phyloP scores from a whole-genome alignment of 139 green algal genomes.

The Trebouxia sp. region DNA sequence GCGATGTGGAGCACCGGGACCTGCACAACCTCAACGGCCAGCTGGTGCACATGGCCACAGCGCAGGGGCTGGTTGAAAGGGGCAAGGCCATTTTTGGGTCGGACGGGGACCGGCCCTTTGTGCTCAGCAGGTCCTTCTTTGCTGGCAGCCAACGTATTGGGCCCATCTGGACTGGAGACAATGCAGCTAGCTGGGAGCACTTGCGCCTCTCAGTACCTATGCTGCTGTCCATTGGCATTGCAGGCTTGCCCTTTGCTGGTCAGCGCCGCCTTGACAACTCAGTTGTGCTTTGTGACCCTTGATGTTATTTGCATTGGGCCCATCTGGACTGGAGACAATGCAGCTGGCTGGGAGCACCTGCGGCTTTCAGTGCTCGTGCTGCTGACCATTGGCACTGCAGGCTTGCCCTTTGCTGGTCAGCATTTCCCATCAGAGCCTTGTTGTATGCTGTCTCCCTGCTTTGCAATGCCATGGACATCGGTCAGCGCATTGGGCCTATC shows the following conservation, averaged over 20 bases:
- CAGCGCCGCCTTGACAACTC: not conserved
- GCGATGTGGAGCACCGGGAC: slow-evolving; percentile 88
- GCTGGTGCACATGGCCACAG: slow-evolving; percentile 92
- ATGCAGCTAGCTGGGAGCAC: slow-evolving; percentile 81
- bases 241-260: slow-evolving; percentile 87
- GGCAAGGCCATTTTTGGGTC: slow-evolving; percentile 51
- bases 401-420: not conserved
- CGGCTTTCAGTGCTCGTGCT: slow-evolving; percentile 79
- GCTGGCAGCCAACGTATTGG: slow-evolving; percentile 84
- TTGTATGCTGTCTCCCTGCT: no score
- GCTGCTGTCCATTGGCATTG: slow-evolving; percentile 85
- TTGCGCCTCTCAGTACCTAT: slow-evolving; percentile 88
- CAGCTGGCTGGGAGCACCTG: slow-evolving; percentile 73
- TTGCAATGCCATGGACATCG: no score
- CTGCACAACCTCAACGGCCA: slow-evolving; percentile 96
- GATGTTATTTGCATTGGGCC: slow-evolving; percentile 83
- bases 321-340: slow-evolving; percentile 99
- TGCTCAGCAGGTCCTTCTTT: slow-evolving; percentile 96
- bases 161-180: slow-evolving; percentile 99
- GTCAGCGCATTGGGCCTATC: no score
- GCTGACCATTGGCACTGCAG: slow-evolving; percentile 65
- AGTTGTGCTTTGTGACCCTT: not conserved
- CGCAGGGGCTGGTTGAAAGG: slow-evolving; percentile 64
- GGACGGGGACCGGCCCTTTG: slow-evolving; percentile 94
- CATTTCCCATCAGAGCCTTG: no score